Base-by-base conservation (phyloP, 805 yeast species). In the Candida jianshihensis region DNA sequence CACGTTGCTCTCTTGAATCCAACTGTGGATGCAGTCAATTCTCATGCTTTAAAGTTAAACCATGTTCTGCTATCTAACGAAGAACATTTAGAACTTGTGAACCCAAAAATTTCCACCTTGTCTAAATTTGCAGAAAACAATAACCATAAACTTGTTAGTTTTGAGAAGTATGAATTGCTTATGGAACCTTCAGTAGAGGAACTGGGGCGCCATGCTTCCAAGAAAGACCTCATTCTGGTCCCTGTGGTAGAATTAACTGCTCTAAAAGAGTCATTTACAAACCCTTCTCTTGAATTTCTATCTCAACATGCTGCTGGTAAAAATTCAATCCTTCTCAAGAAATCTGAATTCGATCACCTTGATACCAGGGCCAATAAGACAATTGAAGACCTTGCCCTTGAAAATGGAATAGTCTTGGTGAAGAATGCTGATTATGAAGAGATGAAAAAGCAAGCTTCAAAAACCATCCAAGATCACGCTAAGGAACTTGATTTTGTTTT, bases 61-160 rank as follows among this genome's bases (percentile, higher is more conserved):
- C n/a, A n/a, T n/a, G 18, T 17, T 13, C 16, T 34, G 7, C n/a
- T 42, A 14, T 19, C 39, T 6, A 29, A 27, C 15, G 41, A 38
- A 6, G 42, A 40, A n/a, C 37, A 43, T 31, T 14, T 26, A 9
- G n/a, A 31, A 2, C 24, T 43, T 17, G 14, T 28, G 13, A 30
- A 43, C 7, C 64, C 64, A 12, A 35, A 53, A 1, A 34, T 21
- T 14, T 48, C 48, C 14, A 47, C 38, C 12, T 19, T 56, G 6
- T 26, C 39, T 10, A 44, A 35, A 9, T 49, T 44, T 33, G 61
- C 62, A 4, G 40, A 31, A 4, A 31, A 36, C 15, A 45, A 44
- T 11, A 56, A 54, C 2, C 24, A 37, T 19, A 37, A 33, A 26
- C 6, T 43, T 2, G 15, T 42, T 39, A 39, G 46, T 13, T 13